These are phyloP conservation scores for Linum trigynum DNA, from an alignment of 345 rosid genomes.

Conservation along the genomic window DNA sequence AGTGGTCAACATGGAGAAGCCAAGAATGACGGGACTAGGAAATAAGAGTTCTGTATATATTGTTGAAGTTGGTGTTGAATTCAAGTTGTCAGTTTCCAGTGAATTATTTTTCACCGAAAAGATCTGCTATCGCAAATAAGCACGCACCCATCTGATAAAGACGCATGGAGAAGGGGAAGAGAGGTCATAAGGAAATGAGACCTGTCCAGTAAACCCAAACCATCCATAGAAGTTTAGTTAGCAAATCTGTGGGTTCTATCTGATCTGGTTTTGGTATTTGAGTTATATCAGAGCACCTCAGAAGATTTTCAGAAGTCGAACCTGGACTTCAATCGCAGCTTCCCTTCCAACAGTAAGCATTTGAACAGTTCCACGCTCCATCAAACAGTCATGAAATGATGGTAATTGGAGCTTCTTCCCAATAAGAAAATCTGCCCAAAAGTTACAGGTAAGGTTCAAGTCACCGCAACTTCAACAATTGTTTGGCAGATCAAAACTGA, in stretches of 20 bases:
- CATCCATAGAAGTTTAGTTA: not conserved
- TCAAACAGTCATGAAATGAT: conserved; percentile 77
- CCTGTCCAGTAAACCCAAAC: not conserved
- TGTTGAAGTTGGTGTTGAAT: too few relatives aligned
- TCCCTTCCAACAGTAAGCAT: conserved; percentile 91
- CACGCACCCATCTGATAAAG: not conserved
- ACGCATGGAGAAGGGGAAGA: not conserved
- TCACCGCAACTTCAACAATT: conserved; percentile 55
- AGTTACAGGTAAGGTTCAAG: conserved; percentile 29
- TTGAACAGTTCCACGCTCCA: conserved; percentile 77
- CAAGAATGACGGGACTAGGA: too few relatives aligned
- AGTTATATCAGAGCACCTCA: conserved; percentile 1
- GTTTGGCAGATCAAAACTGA: conserved; percentile 53
- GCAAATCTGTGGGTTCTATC: not conserved
- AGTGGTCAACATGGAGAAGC: too few relatives aligned
- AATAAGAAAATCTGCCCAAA: conserved; percentile 70
- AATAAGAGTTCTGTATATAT: too few relatives aligned
- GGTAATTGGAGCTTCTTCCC: conserved; percentile 90
- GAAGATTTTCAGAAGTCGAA: conserved; percentile 15
- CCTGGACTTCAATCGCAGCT: conserved; percentile 95
- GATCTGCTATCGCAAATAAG: too few relatives aligned
- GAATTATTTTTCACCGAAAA: not conserved
- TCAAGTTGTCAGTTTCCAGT: too few relatives aligned
- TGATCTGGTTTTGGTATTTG: not conserved
- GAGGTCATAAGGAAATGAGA: not conserved